Conservation (phyloP, 768 basidiomycete species). For the Leucogyrophana mollusca region DNA sequence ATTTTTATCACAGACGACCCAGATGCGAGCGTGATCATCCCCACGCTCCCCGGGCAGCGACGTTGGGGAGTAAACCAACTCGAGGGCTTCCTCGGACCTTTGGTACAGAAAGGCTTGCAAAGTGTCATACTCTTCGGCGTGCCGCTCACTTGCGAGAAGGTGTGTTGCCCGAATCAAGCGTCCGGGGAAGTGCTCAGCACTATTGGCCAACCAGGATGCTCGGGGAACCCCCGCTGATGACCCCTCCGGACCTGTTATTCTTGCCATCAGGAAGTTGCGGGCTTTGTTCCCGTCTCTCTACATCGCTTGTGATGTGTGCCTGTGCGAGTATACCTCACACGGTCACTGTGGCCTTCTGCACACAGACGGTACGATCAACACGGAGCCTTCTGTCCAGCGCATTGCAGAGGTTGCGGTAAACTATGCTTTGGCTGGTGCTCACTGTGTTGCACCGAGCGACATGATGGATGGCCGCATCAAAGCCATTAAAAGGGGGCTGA, state of each 20-base stretch:
- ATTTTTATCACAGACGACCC: constrained; percentile 98
- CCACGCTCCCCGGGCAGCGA: constrained; percentile 79
- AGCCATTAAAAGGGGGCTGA: constrained; percentile 83
- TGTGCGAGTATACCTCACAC: constrained; percentile 99
- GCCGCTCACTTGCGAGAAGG: constrained; percentile 78
- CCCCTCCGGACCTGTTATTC: constrained; percentile 86
- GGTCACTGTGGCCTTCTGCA: constrained; percentile 91
- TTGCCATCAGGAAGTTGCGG: constrained; percentile 80
- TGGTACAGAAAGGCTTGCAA: constrained; percentile 85
- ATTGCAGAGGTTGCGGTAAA: constrained; percentile 90
- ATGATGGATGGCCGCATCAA: constrained; percentile 99
- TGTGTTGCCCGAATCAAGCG: constrained; percentile 25
- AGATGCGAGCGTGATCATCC: constrained; percentile 75
- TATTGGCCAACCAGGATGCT: constrained; percentile 53
- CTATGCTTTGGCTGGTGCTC: constrained; percentile 94
- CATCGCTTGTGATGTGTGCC: constrained; percentile 93
- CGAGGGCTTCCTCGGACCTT: constrained; percentile 80
- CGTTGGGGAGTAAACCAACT: constrained; percentile 95
- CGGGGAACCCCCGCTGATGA: constrained; percentile 90
- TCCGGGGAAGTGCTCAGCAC: background rate
- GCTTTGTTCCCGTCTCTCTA: constrained; percentile 79
- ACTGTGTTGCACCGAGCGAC: constrained; percentile 97
- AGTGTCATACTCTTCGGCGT: constrained; percentile 97
- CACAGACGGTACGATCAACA: constrained; percentile 74
- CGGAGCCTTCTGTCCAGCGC: constrained; percentile 75